Conservation (phyloP, 2,329 filamentous ascomycete genomes). For the Hysterium pulicare region DNA sequence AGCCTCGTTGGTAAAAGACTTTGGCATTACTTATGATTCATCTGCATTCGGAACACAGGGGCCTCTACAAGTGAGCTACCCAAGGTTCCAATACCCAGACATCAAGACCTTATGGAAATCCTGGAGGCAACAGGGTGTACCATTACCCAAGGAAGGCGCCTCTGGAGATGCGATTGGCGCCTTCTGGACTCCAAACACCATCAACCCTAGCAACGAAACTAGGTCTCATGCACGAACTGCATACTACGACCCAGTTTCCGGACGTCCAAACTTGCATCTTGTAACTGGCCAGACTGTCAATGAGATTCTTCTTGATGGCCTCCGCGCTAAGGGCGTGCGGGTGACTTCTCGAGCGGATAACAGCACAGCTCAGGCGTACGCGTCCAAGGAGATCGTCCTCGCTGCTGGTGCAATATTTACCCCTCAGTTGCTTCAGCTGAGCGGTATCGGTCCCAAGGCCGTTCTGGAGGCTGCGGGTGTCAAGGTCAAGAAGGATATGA, state of each 20-base stretch:
- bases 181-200: conserved; percentile 22
- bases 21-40: conserved; percentile 12
- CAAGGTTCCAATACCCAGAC: conserved; percentile 5
- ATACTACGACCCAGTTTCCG: conserved; percentile 24
- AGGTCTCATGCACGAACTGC: conserved; percentile 32
- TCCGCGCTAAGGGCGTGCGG: not conserved
- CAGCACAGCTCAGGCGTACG: not conserved
- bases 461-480: conserved; percentile 3
- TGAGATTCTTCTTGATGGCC: conserved; percentile 2
- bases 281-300: conserved; percentile 14
- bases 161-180: conserved; percentile 16
- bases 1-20: conserved; percentile 8
- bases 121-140: conserved; percentile 9
- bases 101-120: conserved; percentile 1
- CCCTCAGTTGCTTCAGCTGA: conserved; percentile 8
- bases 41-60: conserved; percentile 15
- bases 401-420: conserved; percentile 9
- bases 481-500: conserved; percentile 3
- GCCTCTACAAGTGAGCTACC: conserved; percentile 11
- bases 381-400: conserved; percentile 9
- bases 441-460: conserved; percentile 8
- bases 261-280: conserved; percentile 23
- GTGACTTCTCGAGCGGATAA: not conserved
- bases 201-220: conserved; percentile 9
- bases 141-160: conserved; percentile 2